A percentile compares a stretch with the other conserved stretches of the same genome.
phyloP scores from a whole-genome alignment of 1,139 yeast species.

The Blastobotrys aristatus region DNA sequence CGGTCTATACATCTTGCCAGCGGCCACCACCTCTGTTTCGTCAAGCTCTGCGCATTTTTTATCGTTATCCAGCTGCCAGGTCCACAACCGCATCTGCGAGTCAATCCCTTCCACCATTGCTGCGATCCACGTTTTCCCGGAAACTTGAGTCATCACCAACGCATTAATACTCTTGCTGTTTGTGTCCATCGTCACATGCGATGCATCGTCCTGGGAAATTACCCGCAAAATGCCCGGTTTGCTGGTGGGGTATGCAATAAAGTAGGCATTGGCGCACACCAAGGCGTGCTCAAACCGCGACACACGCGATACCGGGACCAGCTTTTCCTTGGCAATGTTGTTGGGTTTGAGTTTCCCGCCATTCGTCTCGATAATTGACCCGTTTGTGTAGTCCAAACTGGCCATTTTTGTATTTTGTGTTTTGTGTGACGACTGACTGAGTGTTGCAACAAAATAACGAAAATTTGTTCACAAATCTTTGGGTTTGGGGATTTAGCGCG shows the following conservation, averaged over 20 bases:
- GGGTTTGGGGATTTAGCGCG: no score
- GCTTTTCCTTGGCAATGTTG: slow-evolving; percentile 9
- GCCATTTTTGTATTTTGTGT: slow-evolving; percentile 10
- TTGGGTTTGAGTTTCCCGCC: slow-evolving; percentile 6
- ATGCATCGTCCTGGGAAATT: slow-evolving; percentile 27
- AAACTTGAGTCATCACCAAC: slow-evolving; percentile 11
- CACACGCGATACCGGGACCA: slow-evolving; percentile 26
- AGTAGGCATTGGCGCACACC: slow-evolving; percentile 30
- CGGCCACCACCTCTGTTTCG: neutral
- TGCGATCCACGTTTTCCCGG: slow-evolving; percentile 10
- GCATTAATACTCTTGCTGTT: slow-evolving; percentile 8
- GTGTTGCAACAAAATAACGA: no score
- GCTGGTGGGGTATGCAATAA: slow-evolving; percentile 31
- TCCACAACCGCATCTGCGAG: slow-evolving; percentile 5
- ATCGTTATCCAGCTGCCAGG: slow-evolving; percentile 8
- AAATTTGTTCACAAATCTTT: no score
- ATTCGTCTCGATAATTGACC: slow-evolving; percentile 5
- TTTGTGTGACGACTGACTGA: no score
- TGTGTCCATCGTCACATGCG: slow-evolving; percentile 19
- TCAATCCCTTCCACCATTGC: slow-evolving; percentile 11
- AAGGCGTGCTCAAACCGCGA: slow-evolving; percentile 22
- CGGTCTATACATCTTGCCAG: neutral
- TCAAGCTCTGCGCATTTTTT: neutral
- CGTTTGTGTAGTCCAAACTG: slow-evolving; percentile 12
- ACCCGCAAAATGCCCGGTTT: slow-evolving; percentile 27